phyloP scores from a whole-genome alignment of 352 stramenopile genomes.

The Globisporangium recalcitrans region DNA sequence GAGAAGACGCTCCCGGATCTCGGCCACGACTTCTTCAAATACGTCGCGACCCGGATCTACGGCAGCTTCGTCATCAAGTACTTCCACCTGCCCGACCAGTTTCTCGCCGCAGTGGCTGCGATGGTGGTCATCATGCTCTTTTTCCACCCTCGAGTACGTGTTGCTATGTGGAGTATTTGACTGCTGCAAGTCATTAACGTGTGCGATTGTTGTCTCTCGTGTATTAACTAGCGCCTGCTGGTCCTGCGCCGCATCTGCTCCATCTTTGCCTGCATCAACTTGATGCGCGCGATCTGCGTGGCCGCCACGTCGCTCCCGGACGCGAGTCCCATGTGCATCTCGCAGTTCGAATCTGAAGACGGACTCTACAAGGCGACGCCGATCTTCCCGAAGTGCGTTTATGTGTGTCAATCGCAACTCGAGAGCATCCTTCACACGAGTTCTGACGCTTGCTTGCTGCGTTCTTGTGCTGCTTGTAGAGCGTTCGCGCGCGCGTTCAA shows the following conservation, averaged over 20 bases:
- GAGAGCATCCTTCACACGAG: not conserved
- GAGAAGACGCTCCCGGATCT: slow-evolving; percentile 79
- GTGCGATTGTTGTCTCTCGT: slow-evolving; percentile 1
- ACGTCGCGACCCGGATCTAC: slow-evolving; percentile 82
- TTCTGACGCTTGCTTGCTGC: not conserved
- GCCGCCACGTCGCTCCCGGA: slow-evolving; percentile 83
- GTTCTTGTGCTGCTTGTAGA: slow-evolving; percentile 21
- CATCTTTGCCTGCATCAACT: slow-evolving; percentile 82
- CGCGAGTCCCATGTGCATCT: slow-evolving; percentile 83
- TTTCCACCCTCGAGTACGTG: slow-evolving; percentile 68
- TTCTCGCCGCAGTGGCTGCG: slow-evolving; percentile 66
- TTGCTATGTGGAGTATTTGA: not conserved
- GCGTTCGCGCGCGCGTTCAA: slow-evolving; percentile 78
- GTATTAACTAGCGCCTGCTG: slow-evolving; percentile 50
- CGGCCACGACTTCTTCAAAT: slow-evolving; percentile 84
- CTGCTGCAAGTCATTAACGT: not conserved
- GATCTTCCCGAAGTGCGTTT: slow-evolving; percentile 84
- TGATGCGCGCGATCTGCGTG: slow-evolving; percentile 83
- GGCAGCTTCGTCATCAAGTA: slow-evolving; percentile 79
- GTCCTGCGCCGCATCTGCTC: slow-evolving; percentile 81
- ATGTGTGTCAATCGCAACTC: not conserved
- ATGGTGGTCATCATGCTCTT: slow-evolving; percentile 64
- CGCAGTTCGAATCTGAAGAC: slow-evolving; percentile 63
- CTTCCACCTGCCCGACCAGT: slow-evolving; percentile 82
- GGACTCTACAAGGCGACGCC: slow-evolving; percentile 77